Conservation (phyloP, 352 stramenopile species). For the Phytophthora colocasiae region DNA sequence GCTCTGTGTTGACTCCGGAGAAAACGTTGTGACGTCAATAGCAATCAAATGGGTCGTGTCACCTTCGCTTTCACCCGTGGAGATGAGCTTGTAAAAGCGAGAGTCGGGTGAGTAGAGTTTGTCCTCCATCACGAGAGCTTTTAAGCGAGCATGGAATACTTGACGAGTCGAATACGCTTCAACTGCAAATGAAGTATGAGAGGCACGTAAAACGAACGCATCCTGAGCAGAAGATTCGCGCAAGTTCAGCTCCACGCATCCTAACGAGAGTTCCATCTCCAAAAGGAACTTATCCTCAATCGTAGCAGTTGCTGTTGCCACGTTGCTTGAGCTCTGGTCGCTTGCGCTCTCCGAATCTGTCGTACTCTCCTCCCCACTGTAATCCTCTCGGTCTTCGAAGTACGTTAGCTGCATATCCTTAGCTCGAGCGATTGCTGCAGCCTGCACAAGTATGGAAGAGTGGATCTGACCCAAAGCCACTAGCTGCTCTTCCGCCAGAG, state of each 20-base stretch:
- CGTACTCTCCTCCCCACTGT: slow-evolving; percentile 26
- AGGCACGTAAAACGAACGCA: slow-evolving; percentile 57
- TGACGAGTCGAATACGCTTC: slow-evolving; percentile 57
- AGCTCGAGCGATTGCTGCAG: slow-evolving; percentile 9
- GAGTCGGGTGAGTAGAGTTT: slow-evolving; percentile 60
- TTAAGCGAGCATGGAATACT: slow-evolving; percentile 55
- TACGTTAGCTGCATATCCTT: slow-evolving; percentile 27
- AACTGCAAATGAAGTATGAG: slow-evolving; percentile 57
- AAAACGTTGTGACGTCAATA: slow-evolving; percentile 58
- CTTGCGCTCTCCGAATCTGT: slow-evolving; percentile 17
- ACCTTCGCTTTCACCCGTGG: slow-evolving; percentile 46
- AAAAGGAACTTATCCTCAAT: slow-evolving; percentile 53
- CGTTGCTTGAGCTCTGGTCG: slow-evolving; percentile 14
- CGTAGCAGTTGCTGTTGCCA: neutral
- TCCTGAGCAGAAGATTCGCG: slow-evolving; percentile 55
- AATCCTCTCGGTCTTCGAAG: slow-evolving; percentile 30
- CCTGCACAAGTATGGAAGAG: slow-evolving; percentile 52
- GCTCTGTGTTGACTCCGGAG: slow-evolving; percentile 12
- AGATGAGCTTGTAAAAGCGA: slow-evolving; percentile 71
- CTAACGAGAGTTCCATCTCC: slow-evolving; percentile 58
- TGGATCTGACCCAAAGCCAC: slow-evolving; percentile 58
- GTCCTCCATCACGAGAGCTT: slow-evolving; percentile 75
- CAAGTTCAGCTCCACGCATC: slow-evolving; percentile 61
- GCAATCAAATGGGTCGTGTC: slow-evolving; percentile 50
- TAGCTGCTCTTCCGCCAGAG: slow-evolving; percentile 64